Conservation (phyloP, 768 basidiomycete genomes). For the Tylopilus vinaceipallidus region DNA sequence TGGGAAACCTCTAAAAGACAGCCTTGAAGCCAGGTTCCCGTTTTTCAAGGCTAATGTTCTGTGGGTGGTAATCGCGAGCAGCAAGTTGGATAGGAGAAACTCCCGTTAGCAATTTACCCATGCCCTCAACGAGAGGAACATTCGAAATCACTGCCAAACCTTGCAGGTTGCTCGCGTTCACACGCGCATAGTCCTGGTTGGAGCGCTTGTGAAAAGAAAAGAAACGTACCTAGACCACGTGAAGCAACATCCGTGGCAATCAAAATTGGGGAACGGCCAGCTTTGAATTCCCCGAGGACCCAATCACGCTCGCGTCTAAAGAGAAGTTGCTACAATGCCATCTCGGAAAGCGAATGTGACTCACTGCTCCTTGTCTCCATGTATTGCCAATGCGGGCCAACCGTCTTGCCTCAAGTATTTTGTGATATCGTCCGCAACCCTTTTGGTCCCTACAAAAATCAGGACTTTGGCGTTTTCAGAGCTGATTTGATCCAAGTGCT, state of each 20-base stretch:
- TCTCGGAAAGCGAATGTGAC: slow-evolving; percentile 29
- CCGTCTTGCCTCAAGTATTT: slow-evolving; percentile 97
- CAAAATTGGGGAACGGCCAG: slow-evolving; percentile 94
- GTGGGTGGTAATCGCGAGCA: slow-evolving; percentile 26
- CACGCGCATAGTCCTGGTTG: slow-evolving; percentile 32
- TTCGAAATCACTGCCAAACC: slow-evolving; percentile 27
- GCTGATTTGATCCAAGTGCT: slow-evolving; percentile 95
- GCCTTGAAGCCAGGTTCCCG: slow-evolving; percentile 16
- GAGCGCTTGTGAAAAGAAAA: slow-evolving; percentile 37
- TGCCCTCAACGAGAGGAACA: slow-evolving; percentile 19
- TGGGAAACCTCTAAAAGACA: slow-evolving; percentile 19
- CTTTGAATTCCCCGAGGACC: slow-evolving; percentile 98
- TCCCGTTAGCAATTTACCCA: slow-evolving; percentile 24
- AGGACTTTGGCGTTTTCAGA: slow-evolving; percentile 97
- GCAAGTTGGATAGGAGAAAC: slow-evolving; percentile 15
- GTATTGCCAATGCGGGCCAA: slow-evolving; percentile 99
- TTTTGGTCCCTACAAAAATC: slow-evolving; percentile 97
- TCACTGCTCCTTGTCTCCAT: slow-evolving; percentile 98
- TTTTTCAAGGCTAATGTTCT: slow-evolving; percentile 25
- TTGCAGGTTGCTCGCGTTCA: slow-evolving; percentile 30
- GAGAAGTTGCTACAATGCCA: neutral
- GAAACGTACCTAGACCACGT: slow-evolving; percentile 96
- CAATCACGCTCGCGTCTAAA: slow-evolving; percentile 94
- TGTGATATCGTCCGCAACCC: slow-evolving; percentile 97
- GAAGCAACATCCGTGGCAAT: slow-evolving; percentile 99